phyloP scores from a whole-genome alignment of 768 basidiomycete genomes.

The Russula dissimulans region DNA sequence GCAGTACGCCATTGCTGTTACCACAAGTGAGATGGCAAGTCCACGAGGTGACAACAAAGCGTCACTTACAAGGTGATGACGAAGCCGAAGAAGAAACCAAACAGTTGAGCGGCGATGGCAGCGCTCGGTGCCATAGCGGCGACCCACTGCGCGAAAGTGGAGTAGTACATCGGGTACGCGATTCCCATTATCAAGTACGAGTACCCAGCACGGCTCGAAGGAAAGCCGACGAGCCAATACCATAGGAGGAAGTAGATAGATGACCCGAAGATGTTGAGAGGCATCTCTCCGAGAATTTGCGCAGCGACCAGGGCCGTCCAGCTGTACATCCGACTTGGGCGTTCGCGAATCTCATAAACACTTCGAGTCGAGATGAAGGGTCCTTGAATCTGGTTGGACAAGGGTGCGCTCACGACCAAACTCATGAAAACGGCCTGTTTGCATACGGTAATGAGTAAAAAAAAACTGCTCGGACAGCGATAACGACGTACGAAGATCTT shows the following conservation, averaged over 20 bases:
- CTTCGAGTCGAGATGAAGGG: slow-evolving; percentile 32
- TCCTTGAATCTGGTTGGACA: slow-evolving; percentile 35
- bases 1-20: slow-evolving; percentile 39
- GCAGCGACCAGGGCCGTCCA: slow-evolving; percentile 31
- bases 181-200: slow-evolving; percentile 32
- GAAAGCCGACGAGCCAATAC: slow-evolving; percentile 40
- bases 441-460: not conserved
- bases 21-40: not conserved
- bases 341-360: slow-evolving; percentile 35
- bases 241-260: slow-evolving; percentile 39
- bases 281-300: slow-evolving; percentile 33
- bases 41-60: not conserved
- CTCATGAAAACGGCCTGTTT: slow-evolving; percentile 29
- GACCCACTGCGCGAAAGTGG: slow-evolving; percentile 34
- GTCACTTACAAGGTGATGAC: slow-evolving; percentile 34
- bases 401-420: slow-evolving; percentile 28
- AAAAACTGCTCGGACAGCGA: not conserved
- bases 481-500: slow-evolving; percentile 32
- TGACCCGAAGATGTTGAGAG: slow-evolving; percentile 34
- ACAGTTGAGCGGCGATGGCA: slow-evolving; percentile 33
- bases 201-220: slow-evolving; percentile 31
- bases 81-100: slow-evolving; percentile 33
- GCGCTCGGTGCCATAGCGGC: slow-evolving; percentile 36
- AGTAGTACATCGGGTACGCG: slow-evolving; percentile 36
- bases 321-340: slow-evolving; percentile 34